These are phyloP conservation scores for Yamadazyma ubonensis DNA, from an alignment of 805 yeast species.

Conservation along the genomic window DNA sequence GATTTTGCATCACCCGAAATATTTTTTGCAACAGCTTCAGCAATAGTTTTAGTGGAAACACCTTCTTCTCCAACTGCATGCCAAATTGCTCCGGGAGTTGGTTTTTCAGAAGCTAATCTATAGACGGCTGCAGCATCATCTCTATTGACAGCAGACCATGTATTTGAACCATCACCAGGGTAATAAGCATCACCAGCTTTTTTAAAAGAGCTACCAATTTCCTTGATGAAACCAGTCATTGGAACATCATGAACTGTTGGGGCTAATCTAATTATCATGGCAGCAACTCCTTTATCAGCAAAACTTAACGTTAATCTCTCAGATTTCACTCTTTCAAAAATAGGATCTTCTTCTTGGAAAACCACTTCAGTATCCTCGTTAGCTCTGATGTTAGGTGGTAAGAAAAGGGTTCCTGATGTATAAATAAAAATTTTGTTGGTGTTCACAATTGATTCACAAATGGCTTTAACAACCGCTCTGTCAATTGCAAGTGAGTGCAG, in stretches of 20 bases:
- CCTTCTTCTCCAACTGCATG: constrained; percentile 5
- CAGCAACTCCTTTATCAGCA: constrained; percentile 21
- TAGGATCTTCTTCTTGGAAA: neutral
- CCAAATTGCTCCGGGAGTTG: constrained; percentile 1
- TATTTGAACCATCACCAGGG: constrained; percentile 27
- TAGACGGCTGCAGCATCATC: constrained; percentile 32
- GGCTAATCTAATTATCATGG: constrained; percentile 25
- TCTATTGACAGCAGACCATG: constrained; percentile 31
- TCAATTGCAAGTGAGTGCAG: constrained; percentile 21
- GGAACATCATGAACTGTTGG: constrained; percentile 34
- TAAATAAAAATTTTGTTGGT: constrained; percentile 26
- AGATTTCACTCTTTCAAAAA: constrained; percentile 1
- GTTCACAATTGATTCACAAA: constrained; percentile 26
- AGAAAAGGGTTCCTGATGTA: constrained; percentile 1
- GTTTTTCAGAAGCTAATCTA: constrained; percentile 5
- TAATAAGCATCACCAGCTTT: constrained; percentile 29
- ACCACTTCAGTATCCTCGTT: constrained; percentile 3
- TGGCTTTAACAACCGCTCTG: constrained; percentile 23
- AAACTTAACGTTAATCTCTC: constrained; percentile 8
- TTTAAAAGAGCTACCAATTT: constrained; percentile 26
- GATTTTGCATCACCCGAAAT: neutral
- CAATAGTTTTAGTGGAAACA: constrained; percentile 2
- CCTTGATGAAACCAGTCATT: constrained; percentile 25
- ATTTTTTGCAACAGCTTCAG: constrained; percentile 6
- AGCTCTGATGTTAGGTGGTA: neutral